A percentile compares a stretch with the other conserved stretches of the same genome.
These are phyloP conservation scores for Gyromitra esculenta DNA, from an alignment of 2,329 filamentous ascomycete species.

Conservation along the genomic window DNA sequence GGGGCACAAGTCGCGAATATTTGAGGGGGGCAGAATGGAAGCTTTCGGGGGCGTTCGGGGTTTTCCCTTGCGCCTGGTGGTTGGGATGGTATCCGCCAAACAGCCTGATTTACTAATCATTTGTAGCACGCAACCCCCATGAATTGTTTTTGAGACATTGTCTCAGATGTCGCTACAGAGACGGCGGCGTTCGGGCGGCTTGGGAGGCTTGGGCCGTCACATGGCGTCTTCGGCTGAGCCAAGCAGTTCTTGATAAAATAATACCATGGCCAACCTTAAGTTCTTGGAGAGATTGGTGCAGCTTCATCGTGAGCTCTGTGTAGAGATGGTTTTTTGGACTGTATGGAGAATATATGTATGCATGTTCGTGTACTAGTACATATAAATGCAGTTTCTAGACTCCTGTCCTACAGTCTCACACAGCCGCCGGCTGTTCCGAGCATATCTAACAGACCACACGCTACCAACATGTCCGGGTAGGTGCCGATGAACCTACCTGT, in stretches of 20 bases:
- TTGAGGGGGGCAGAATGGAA: slow-evolving; percentile 39
- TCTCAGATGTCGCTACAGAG: slow-evolving; percentile 45
- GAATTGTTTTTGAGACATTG: slow-evolving; percentile 43
- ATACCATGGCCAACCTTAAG: slow-evolving; percentile 25
- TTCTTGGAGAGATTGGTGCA: slow-evolving; percentile 24
- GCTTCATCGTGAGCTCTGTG: slow-evolving; percentile 22
- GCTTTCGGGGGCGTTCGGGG: slow-evolving; percentile 47
- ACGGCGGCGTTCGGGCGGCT: slow-evolving; percentile 45
- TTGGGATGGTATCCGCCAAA: slow-evolving; percentile 49
- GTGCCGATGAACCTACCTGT: slow-evolving; percentile 34
- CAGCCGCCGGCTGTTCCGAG: slow-evolving; percentile 37
- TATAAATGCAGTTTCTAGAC: slow-evolving; percentile 4
- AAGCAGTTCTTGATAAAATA: slow-evolving; percentile 12
- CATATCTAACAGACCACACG: slow-evolving; percentile 15
- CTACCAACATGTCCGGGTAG: slow-evolving; percentile 39
- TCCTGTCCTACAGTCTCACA: slow-evolving; percentile 13
- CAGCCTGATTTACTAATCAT: slow-evolving; percentile 45
- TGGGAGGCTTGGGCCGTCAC: slow-evolving; percentile 43
- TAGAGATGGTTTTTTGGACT: slow-evolving; percentile 4
- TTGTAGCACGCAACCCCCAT: slow-evolving; percentile 39
- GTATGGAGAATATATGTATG: neutral
- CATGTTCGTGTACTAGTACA: too few relatives aligned
- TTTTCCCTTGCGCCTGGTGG: slow-evolving; percentile 51
- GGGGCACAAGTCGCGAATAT: slow-evolving; percentile 28
- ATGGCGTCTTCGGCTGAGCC: slow-evolving; percentile 29